Evolutionary conservation across 176 grass and related monocot genomes (phyloP), one percentile per base, ranked within the genome.

Genomic region (Carex cristatella): DNA sequence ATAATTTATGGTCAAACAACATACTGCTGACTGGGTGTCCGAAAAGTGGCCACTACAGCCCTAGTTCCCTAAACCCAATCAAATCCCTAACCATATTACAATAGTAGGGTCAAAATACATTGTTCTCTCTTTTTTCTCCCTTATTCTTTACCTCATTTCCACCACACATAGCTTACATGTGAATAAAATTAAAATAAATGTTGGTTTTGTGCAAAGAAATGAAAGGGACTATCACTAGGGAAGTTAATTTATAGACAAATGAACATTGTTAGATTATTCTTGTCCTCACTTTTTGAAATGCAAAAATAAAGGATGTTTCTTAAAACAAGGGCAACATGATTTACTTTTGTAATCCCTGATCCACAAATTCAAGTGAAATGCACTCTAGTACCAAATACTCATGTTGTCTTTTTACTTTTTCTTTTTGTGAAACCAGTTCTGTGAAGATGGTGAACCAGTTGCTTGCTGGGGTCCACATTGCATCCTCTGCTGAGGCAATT

Each of bases 391-490:
- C 7, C 3, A 30, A 77, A 15, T 32, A 33, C 27, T 77, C 48
- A 33, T 56, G 18, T 42, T 70, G 66, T 42, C 38, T 69, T 13
- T 79, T 11, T 46, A 16, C 1, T 15, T 65, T 40, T 82, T 83
- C 48, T 49, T 62, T 82, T 27, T 66, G 60, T 33, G 56, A 76
- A 75, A 56, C 81, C 92, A 97, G 95, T 85, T 98, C 95, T 83
- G 89, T 98, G 56, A 98, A 98, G 87, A 98, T 98, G 95, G 95
- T 98, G 49, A 98, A 98, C 86, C 95, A 98, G 82, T 88, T 98
- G 85, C 95, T 98, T 89, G 92, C 95, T 87, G 95, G 95, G 67
- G 92, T 98, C 78, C 95, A 98, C 92, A 98, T 98, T 85, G 89
- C 86, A 82, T 89, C 95, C 32, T 91, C 95, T 79, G 92, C 95